Conservation (phyloP, 1,139 yeast species). For the Nadsonia starkeyi-henricii region DNA sequence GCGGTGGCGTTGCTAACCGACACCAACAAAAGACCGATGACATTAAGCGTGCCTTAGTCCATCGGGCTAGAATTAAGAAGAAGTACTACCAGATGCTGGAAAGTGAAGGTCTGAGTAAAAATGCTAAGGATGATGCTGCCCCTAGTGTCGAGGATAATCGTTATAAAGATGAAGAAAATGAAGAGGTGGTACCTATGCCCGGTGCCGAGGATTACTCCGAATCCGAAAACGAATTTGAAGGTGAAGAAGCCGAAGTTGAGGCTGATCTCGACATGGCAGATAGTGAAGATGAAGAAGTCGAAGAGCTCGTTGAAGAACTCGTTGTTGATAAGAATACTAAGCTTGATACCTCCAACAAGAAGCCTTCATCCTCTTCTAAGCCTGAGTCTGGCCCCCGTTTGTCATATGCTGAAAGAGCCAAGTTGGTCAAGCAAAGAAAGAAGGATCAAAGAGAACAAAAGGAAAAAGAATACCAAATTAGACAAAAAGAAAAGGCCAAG, state of each 20-base stretch:
- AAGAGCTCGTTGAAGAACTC: constrained; percentile 17
- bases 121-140: constrained; percentile 9
- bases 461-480: constrained; percentile 11
- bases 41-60: constrained; percentile 62
- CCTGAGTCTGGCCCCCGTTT: constrained; percentile 16
- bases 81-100: constrained; percentile 70
- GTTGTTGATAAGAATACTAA: constrained; percentile 1
- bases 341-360: neutral
- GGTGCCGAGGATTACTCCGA: constrained; percentile 7
- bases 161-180: constrained; percentile 14
- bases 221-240: constrained; percentile 14
- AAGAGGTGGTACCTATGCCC: constrained; percentile 8
- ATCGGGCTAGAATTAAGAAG: constrained; percentile 72
- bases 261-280: constrained; percentile 33
- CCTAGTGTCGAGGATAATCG: constrained; percentile 7
- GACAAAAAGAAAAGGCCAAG: constrained; percentile 13
- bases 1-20: constrained; percentile 2
- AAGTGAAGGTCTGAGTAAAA: constrained; percentile 30
- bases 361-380: constrained; percentile 15
- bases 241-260: constrained; percentile 23
- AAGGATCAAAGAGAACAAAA: constrained; percentile 10
- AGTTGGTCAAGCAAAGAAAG: constrained; percentile 21
- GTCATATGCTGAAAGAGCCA: constrained; percentile 19
- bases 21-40: constrained; percentile 28
- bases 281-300: constrained; percentile 28